Evolutionary conservation across 164 flowering plant species (phyloP), one percentile per base, ranked within the genome.

Genomic region (Akebia trifoliata): DNA sequence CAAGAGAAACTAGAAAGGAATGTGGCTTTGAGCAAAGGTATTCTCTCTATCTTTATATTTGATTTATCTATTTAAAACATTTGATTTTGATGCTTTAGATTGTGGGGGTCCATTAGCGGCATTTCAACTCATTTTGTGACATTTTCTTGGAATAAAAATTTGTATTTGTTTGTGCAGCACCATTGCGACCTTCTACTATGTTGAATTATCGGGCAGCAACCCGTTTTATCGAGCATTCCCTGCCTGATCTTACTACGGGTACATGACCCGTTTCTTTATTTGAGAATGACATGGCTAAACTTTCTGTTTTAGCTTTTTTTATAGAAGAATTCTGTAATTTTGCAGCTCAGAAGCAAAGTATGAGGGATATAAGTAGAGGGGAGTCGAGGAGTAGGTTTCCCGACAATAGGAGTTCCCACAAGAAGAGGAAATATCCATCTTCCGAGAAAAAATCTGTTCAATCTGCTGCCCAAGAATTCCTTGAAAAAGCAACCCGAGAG

Each of bases 171-270:
- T 29, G 62, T 80, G 69, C 50, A 87, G 99, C 78, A 2, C 97
- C 99, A 2, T 38, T 83, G 53, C 81, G 86, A 21, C 99, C 89
- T 59, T 84, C 95, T 24, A 69, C 93, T 30, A 78, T 74, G 38
- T 69, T 93, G 42, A 93, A 93, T 65, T 53, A 65, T 59, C 78
- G 73, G 65, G 99, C 96, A 11, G 99, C 99, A 26, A 78, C 90
- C 20, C 90, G 99, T 47, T 87, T 93, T 59, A 90, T 93, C 38
- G 95, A 84, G 72, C 97, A 90, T 74, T 86, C 97, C 21, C 72
- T 93, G 66, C 96, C 99, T 52, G 90, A 87, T 73, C 93, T 93
- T 28, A 78, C 96, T 11, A 55, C 76, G 37, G 99, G 99, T 90
- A 63, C 32, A 58, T 54, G 8, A 14, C 50, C 39, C 38, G 18